Evolutionary conservation across 306 rosid genomes (phyloP).

Genomic region (Glycyrrhiza uralensis): DNA sequence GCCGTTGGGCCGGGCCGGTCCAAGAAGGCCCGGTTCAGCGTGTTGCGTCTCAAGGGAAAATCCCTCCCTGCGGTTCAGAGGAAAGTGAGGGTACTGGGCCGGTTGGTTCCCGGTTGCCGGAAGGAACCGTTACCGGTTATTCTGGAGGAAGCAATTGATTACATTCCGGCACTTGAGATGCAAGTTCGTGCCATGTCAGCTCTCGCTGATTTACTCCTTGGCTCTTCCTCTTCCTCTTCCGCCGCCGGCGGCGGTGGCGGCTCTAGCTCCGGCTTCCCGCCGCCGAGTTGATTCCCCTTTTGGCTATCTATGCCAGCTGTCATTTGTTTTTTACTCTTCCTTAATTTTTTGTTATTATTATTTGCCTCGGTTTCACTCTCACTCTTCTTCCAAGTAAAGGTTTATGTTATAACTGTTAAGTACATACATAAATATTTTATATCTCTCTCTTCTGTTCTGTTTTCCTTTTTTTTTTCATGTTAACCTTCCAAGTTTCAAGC

Average conservation of each 20-base stretch:
- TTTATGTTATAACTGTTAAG: constrained; percentile 32
- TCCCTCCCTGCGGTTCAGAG: constrained; percentile 69
- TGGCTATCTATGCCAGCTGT: constrained; percentile 30
- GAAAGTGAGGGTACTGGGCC: constrained; percentile 67
- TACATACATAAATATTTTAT: constrained; percentile 17
- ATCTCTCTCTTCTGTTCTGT: not conserved
- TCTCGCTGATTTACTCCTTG: constrained; percentile 57
- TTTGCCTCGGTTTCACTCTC: not conserved
- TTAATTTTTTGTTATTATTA: not conserved
- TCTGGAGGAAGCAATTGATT: constrained; percentile 81
- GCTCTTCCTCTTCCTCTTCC: constrained; percentile 23
- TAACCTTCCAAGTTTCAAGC: not conserved
- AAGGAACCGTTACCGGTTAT: constrained; percentile 80
- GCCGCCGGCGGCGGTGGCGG: not conserved
- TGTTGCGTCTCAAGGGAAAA: constrained; percentile 66
- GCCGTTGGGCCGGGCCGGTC: constrained; percentile 30
- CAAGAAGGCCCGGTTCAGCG: constrained; percentile 58
- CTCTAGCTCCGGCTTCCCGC: constrained; percentile 34
- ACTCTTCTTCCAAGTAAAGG: constrained; percentile 24
- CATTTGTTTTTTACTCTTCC: not conserved
- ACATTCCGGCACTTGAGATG: constrained; percentile 92
- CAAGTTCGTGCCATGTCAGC: constrained; percentile 90
- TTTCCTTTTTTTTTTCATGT: not conserved
- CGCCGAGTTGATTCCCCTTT: constrained; percentile 41
- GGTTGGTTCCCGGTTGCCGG: constrained; percentile 94